Evolutionary conservation across 2,329 filamentous ascomycete species (phyloP), one percentile per base, ranked within the genome.

Genomic region (Fusarium piperis): DNA sequence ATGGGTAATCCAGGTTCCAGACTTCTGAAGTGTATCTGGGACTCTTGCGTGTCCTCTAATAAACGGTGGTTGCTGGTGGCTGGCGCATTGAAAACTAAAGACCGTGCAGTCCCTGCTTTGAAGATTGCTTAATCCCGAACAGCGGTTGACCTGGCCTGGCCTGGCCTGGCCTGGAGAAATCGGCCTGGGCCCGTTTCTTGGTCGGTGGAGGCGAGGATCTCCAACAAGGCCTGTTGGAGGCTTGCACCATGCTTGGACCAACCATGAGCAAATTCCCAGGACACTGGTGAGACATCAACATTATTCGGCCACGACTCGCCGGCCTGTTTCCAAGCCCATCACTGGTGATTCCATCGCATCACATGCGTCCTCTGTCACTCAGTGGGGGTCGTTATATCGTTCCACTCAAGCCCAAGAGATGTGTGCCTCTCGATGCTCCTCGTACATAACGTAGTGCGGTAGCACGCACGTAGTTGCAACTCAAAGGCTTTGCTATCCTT

Each of bases 1-100:
- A 33, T 56, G 33, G 36, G n/a, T 44, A 38, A 64, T 64, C 59
- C 53, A 64, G 62, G 44, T 62, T 65, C 61, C 53, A 20, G 36
- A 53, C 51, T 68, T 35, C 41, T 62, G 58, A 55, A 61, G 52
- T 65, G 63, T 68, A 51, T 59, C 60, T 48, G 55, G 51, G 55
- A 58, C 64, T 58, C 57, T 39, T 52, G 68, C 70, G 32, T 59
- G 60, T 57, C 53, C 41, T 52, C 15, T 35, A 60, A 48, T 44
- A 51, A 51, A 32, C 33, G 51, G 51, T 35, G 59, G 51, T 35
- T 53, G 35, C 56, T 48, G 41, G 58, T 59, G 59, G 56, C 59
- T 64, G 62, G 62, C 59, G 71, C 73, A 65, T 75, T 72, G 58
- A 64, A 70, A 64, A 73, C 62, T 53, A 52, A 65, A 61, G 70